phyloP scores from a whole-genome alignment of 345 rosid genomes.

The Gossypium turneri region DNA sequence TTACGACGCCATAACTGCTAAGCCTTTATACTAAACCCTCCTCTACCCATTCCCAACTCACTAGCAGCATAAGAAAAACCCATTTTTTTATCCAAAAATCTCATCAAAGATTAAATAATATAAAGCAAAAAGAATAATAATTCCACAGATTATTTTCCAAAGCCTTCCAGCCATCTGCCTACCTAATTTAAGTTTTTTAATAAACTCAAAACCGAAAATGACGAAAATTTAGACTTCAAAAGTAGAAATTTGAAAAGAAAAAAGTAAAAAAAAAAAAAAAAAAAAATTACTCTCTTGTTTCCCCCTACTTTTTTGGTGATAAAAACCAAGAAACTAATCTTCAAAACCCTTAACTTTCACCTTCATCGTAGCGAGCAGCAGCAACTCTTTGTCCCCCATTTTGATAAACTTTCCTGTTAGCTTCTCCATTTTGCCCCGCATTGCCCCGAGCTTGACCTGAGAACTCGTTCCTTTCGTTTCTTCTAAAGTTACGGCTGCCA shows the following conservation, averaged over 20 bases:
- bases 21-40: too few species aligned
- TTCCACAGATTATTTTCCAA: neutral
- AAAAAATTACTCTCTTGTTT: neutral
- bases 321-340: neutral
- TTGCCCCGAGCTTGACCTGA: constrained; percentile 30
- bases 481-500: constrained; percentile 39
- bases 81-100: neutral
- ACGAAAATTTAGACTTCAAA: too few species aligned
- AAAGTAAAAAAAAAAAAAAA: too few species aligned
- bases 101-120: neutral
- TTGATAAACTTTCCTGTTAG: constrained; percentile 23
- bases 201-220: neutral
- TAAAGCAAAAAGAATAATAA: neutral
- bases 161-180: neutral
- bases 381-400: constrained; percentile 19
- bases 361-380: neutral
- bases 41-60: too few species aligned
- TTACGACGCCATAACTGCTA: too few species aligned
- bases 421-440: constrained; percentile 30
- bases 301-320: neutral
- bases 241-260: too few species aligned
- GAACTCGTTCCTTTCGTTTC: constrained; percentile 41
- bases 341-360: constrained; percentile 2
- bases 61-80: neutral
- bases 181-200: neutral